Evolutionary conservation across 176 grass and related monocot species (phyloP).

Genomic region (Dactylis glomerata): DNA sequence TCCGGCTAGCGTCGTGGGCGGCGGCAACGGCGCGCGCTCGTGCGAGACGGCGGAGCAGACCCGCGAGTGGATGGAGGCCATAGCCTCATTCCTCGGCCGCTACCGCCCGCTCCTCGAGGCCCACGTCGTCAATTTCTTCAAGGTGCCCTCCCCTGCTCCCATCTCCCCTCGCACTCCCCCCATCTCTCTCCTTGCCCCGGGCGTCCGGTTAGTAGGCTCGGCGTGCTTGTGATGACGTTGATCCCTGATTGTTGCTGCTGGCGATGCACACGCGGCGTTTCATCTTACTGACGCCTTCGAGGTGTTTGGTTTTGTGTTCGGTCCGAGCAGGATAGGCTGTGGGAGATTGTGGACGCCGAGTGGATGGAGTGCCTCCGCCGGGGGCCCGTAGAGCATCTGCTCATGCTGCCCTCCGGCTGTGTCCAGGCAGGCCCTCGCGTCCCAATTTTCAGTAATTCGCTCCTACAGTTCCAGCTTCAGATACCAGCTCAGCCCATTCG

Average conservation of each 20-base stretch:
- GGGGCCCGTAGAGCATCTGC: slow-evolving; percentile 59
- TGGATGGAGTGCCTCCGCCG: slow-evolving; percentile 82
- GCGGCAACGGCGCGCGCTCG: slow-evolving; percentile 33
- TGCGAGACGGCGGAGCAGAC: slow-evolving; percentile 60
- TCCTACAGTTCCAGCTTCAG: background rate
- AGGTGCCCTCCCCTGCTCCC: slow-evolving; percentile 31
- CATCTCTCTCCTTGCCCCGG: too few relatives aligned
- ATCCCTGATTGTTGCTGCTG: background rate
- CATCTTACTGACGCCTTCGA: background rate
- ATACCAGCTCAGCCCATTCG: background rate
- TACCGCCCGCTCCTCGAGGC: slow-evolving; percentile 66
- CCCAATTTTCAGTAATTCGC: too few relatives aligned
- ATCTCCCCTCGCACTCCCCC: background rate
- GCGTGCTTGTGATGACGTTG: background rate
- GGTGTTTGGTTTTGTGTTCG: background rate
- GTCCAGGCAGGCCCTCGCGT: slow-evolving; percentile 39
- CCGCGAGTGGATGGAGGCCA: slow-evolving; percentile 74
- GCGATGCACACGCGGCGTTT: background rate
- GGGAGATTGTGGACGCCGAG: slow-evolving; percentile 71
- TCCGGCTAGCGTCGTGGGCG: background rate
- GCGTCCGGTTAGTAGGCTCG: background rate
- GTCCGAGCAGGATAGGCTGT: slow-evolving; percentile 58
- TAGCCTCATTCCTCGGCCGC: slow-evolving; percentile 51
- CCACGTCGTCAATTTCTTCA: slow-evolving; percentile 98
- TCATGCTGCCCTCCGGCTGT: slow-evolving; percentile 65